Evolutionary conservation across 2,329 filamentous ascomycete genomes (phyloP).

Genomic region (Fusarium nodosum): DNA sequence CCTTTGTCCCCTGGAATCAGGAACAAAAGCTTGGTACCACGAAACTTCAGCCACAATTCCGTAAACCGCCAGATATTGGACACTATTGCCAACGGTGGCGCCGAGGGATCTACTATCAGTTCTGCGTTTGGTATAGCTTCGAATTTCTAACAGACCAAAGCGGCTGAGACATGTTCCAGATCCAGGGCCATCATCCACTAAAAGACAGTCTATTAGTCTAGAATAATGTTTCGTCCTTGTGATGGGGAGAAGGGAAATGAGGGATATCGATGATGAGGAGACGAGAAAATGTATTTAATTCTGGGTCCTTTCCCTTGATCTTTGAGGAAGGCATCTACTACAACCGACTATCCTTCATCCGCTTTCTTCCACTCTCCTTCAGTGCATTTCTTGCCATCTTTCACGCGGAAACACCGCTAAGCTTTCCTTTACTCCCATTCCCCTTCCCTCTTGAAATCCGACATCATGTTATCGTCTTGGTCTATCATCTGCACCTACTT

Average conservation of each 20-base stretch:
- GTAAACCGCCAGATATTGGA: constrained; percentile 9
- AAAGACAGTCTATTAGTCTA: constrained; percentile 20
- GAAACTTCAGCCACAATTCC: constrained; percentile 35
- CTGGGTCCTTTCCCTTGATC: fast-evolving
- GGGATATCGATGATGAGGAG: neutral
- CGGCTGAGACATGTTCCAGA: constrained; percentile 24
- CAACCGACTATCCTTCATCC: neutral
- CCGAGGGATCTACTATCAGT: constrained; percentile 1
- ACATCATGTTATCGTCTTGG: constrained; percentile 45
- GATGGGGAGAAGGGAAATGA: neutral
- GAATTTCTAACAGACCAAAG: constrained; percentile 4
- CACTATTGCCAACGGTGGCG: constrained; percentile 20
- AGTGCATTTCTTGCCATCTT: neutral
- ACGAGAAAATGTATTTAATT: constrained; percentile 16
- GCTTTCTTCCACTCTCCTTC: constrained; percentile 12
- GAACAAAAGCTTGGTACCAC: constrained; percentile 25
- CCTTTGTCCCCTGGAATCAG: constrained; percentile 30
- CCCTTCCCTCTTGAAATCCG: neutral
- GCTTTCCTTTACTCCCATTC: constrained; percentile 6
- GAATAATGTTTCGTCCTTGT: constrained; percentile 18
- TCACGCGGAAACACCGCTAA: constrained; percentile 25
- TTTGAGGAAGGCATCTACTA: neutral
- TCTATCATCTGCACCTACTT: constrained; percentile 51
- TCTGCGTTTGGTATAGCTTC: constrained; percentile 14
- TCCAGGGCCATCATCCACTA: constrained; percentile 13